Conservation (phyloP, 2,329 filamentous ascomycete genomes). For the Fusarium sp. region DNA sequence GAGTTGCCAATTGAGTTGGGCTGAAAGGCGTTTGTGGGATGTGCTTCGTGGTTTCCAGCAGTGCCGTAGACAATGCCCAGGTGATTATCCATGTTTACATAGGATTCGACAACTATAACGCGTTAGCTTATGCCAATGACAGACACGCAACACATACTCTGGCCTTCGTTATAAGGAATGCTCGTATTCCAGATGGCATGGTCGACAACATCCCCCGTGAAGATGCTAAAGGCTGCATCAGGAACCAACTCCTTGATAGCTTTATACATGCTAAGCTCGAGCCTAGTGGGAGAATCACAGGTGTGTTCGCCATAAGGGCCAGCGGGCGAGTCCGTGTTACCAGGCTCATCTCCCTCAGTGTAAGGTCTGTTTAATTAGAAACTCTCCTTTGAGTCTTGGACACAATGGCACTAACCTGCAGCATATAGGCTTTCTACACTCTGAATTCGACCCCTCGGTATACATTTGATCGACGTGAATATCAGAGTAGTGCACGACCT, state of each 20-base stretch:
- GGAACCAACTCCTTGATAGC: slow-evolving; percentile 60
- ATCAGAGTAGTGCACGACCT: slow-evolving; percentile 70
- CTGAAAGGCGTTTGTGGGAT: slow-evolving; percentile 65
- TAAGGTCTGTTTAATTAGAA: slow-evolving; percentile 53
- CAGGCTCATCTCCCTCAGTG: slow-evolving; percentile 59
- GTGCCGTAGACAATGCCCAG: slow-evolving; percentile 63
- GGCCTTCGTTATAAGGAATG: slow-evolving; percentile 45
- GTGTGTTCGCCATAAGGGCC: slow-evolving; percentile 64
- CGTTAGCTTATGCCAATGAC: too few relatives aligned
- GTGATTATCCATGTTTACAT: slow-evolving; percentile 57
- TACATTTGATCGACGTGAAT: slow-evolving; percentile 70
- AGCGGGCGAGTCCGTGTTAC: slow-evolving; percentile 61
- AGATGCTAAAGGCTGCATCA: slow-evolving; percentile 65
- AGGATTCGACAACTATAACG: slow-evolving; percentile 57
- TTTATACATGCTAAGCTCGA: slow-evolving; percentile 67
- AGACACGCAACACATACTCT: too few relatives aligned
- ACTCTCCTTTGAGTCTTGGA: background rate
- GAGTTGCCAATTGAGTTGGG: slow-evolving; percentile 53
- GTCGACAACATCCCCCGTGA: slow-evolving; percentile 70
- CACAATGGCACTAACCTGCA: slow-evolving; percentile 56
- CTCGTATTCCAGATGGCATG: slow-evolving; percentile 63
- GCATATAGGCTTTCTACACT: slow-evolving; percentile 70
- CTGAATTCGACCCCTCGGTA: slow-evolving; percentile 62
- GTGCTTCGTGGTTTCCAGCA: slow-evolving; percentile 68
- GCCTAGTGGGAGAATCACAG: slow-evolving; percentile 62